Evolutionary conservation across 2,329 filamentous ascomycete species (phyloP).

Genomic region (Colletotrichum euphorbiae): DNA sequence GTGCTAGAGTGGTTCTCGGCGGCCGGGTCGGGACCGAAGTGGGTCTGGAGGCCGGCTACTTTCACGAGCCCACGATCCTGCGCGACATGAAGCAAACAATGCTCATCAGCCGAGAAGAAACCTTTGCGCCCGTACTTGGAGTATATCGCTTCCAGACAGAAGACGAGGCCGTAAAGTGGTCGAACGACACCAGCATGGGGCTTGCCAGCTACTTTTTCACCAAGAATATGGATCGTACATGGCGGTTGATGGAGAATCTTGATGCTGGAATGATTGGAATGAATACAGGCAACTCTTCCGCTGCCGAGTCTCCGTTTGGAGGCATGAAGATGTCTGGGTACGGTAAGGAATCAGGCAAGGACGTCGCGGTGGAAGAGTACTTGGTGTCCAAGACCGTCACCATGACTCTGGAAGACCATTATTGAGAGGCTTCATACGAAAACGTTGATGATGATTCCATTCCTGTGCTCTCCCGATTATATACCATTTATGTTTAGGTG

Average conservation of each 20-base stretch:
- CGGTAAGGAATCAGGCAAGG: conserved; percentile 61
- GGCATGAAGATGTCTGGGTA: conserved; percentile 61
- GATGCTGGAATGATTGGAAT: conserved; percentile 74
- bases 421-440: conserved; percentile 37
- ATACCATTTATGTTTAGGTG: not conserved
- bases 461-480: not conserved
- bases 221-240: conserved; percentile 53
- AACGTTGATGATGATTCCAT: no score
- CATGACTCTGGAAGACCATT: conserved; percentile 54
- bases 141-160: conserved; percentile 78
- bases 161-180: conserved; percentile 76
- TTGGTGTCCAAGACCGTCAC: conserved; percentile 60
- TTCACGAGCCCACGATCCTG: conserved; percentile 79
- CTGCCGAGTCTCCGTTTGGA: conserved; percentile 59
- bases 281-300: conserved; percentile 45
- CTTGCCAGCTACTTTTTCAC: conserved; percentile 82
- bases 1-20: conserved; percentile 73
- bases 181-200: conserved; percentile 77
- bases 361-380: conserved; percentile 60
- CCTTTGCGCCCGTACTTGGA: conserved; percentile 79
- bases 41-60: conserved; percentile 63
- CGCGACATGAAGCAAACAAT: conserved; percentile 76
- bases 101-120: conserved; percentile 76
- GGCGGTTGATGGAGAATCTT: conserved; percentile 60
- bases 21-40: conserved; percentile 59